Base-by-base conservation (phyloP, 192 early-diverging fungal species). In the Martensiomyces pterosporus region DNA sequence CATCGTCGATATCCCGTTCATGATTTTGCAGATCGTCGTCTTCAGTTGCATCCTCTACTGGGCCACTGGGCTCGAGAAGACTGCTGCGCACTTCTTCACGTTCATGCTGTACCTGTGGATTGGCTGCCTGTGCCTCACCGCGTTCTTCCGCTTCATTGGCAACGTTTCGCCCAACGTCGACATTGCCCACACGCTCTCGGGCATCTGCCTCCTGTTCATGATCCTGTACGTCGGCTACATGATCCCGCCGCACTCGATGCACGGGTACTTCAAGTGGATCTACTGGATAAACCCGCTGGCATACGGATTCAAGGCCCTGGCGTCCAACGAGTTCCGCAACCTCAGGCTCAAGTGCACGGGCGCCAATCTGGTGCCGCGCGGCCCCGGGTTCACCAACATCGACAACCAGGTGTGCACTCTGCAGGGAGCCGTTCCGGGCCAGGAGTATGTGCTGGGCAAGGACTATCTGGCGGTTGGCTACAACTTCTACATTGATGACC, bases 321-420 rank as follows among this genome's bases (percentile, higher is more conserved):
- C 86, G 61, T 60, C 68, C 39, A 90, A 87, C 59, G 87, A 89
- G 74, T 85, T 86, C 54, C 63, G 67, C 39, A 75, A 78, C 24
- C 67, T 75, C 19, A 44, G 42, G 19, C 24, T 77, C 21, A 16
- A 39, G 13, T 77, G 75, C 36, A 46, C 43, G 0, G 59, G 63
- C 6, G n/a, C 50, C 19, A 61, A 61, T 16, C 48, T 77, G 35
- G 57, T 82, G 24, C 81, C 81, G 14, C 65, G 41, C 44, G 84
- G 78, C 15, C 64, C 75, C 5, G 57, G 44, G 6, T 82, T 80
- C 42, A 61, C 60, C 24, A 25, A 78, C 22, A 56, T 72, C 19
- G 37, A 29, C 9, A 65, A 83, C 55, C 79, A 71, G 24, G 76
- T 78, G 17, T 90, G 87, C 64, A 85, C 83, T 4, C 67, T 85